Base-by-base conservation (phyloP, 495 filamentous ascomycete species). In the Penicillium chermesinum region DNA sequence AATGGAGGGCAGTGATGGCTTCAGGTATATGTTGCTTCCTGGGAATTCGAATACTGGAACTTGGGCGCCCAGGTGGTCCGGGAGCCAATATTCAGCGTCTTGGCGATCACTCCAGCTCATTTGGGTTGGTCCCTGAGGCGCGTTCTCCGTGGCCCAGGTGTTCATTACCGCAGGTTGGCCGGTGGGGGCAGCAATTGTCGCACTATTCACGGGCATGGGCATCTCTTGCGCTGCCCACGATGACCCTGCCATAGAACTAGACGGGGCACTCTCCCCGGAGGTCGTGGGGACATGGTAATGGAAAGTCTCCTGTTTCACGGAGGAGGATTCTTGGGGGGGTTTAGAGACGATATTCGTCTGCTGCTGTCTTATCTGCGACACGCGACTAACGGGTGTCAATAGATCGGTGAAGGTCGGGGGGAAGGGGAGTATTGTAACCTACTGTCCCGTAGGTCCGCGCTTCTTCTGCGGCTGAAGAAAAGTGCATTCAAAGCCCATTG, bases 381-480 rank as follows among this genome's bases (percentile, higher is more conserved):
- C 62, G 14, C 69, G 67, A 54, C 69, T 71, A n/a, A n/a, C n/a
- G n/a, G 41, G 35, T 34, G 10, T 18, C 21, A 20, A 18, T 25
- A 41, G 39, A 50, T 52, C 15, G 50, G 51, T n/a, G n/a, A n/a
- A n/a, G n/a, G n/a, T n/a, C 18, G 16, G 33, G 17, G 36, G 46
- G 39, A 36, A 52, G 43, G 19, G n/a, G 27, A 19, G 12, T 9
- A 34, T 19, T 10, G 30, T 21, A 9, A 70, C 69, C 66, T 58
- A 72, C 69, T 68, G 69, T 38, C 64, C 64, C 9, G 66, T 63
- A 35, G 69, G 69, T 1, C 69, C 69, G 38, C 69, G 58, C 48
- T 71, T 71, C 52, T 71, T 72, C 53, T 72, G 69, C 3, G 69
- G 69, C 39, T 71, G 63, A 38, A 71, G 59, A 47, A 71, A 72